These are phyloP conservation scores for Conidiobolus incongruus DNA, from an alignment of 371 early-diverging fungal species.

Conservation along the genomic window DNA sequence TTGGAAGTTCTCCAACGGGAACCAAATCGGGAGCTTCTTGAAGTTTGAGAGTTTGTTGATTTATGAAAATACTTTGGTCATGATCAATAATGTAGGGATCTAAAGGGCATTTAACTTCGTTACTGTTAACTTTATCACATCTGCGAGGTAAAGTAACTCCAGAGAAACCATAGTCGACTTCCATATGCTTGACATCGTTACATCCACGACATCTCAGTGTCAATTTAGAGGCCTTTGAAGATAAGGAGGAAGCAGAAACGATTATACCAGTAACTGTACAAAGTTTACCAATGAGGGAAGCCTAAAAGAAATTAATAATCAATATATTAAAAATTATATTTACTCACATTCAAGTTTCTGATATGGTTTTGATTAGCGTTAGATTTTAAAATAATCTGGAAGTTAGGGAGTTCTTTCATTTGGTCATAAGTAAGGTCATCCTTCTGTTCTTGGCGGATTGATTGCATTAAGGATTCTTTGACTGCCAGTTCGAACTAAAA, in stretches of 20 bases:
- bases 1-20: slow-evolving; percentile 96
- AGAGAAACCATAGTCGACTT: slow-evolving; percentile 71
- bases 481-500: too few species aligned
- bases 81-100: slow-evolving; percentile 93
- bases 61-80: slow-evolving; percentile 92
- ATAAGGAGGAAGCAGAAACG: slow-evolving; percentile 79
- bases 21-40: slow-evolving; percentile 98
- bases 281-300: slow-evolving; percentile 89
- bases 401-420: too few species aligned
- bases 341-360: too few species aligned
- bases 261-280: slow-evolving; percentile 94
- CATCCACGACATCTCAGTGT: slow-evolving; percentile 76
- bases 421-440: too few species aligned
- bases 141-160: slow-evolving; percentile 61
- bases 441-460: too few species aligned
- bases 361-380: too few species aligned
- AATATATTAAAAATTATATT: too few species aligned
- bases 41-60: slow-evolving; percentile 93
- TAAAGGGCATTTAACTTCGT: slow-evolving; percentile 45
- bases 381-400: too few species aligned
- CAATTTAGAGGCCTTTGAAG: slow-evolving; percentile 70
- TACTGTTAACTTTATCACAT: slow-evolving; percentile 32
- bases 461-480: too few species aligned
- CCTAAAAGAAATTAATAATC: too few species aligned
- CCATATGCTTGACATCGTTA: slow-evolving; percentile 47